These are phyloP conservation scores for Boletus reticuloceps DNA, from an alignment of 768 basidiomycete genomes.

Conservation along the genomic window DNA sequence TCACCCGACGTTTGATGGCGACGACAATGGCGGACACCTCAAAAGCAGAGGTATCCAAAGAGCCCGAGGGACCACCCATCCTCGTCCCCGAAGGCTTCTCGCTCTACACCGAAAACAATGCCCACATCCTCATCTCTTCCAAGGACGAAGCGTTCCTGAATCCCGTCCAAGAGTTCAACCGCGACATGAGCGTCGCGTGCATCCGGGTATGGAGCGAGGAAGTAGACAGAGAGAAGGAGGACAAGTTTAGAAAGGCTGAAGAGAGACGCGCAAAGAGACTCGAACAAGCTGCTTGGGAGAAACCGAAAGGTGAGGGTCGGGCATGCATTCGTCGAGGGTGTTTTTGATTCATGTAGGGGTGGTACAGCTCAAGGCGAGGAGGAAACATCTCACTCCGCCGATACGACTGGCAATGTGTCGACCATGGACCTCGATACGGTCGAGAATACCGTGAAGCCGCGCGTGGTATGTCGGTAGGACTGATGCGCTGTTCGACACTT, in stretches of 20 bases:
- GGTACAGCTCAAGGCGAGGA: slow-evolving; percentile 1
- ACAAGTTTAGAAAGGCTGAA: slow-evolving; percentile 53
- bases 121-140: slow-evolving; percentile 69
- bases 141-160: slow-evolving; percentile 90
- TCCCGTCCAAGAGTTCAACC: slow-evolving; percentile 97
- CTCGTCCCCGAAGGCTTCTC: slow-evolving; percentile 70
- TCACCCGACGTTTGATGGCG: slow-evolving; percentile 3
- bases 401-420: background rate
- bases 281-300: slow-evolving; percentile 38
- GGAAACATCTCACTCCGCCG: background rate
- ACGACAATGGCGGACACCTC: background rate
- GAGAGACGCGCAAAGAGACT: slow-evolving; percentile 44
- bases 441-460: slow-evolving; percentile 12
- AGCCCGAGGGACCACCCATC: slow-evolving; percentile 21
- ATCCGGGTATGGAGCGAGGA: slow-evolving; percentile 88
- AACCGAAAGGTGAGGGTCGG: slow-evolving; percentile 41
- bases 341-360: slow-evolving; percentile 1
- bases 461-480: slow-evolving; percentile 19
- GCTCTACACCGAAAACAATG: slow-evolving; percentile 78
- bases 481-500: background rate
- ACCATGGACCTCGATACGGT: background rate
- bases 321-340: background rate
- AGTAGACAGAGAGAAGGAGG: slow-evolving; percentile 58
- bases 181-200: slow-evolving; percentile 88
- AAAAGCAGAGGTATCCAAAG: background rate